Base-by-base conservation (phyloP, 495 filamentous ascomycete genomes). In the Aspergillus indologenus region DNA sequence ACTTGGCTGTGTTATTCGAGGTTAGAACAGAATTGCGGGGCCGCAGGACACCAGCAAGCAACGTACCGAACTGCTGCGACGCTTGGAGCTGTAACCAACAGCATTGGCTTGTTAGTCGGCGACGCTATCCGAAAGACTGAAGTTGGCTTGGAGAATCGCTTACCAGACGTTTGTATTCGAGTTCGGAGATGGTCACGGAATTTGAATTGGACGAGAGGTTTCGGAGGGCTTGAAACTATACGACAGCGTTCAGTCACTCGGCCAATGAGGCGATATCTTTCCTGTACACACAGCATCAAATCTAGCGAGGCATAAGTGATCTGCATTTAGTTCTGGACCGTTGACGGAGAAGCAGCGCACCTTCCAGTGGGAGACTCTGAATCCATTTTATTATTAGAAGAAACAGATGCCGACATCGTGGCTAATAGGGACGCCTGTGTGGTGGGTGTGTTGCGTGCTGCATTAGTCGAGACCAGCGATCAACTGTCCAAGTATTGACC, bases 81-180 rank as follows among this genome's bases (percentile, higher is more conserved):
- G 69, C 72, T 61, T 74, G 75, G 59, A 83, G 68, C 83, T 83
- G 60, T 26, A 45, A 15, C 29, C 14, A 2, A 49, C 54, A 61
- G 57, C 53, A 50, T 31, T 59, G 9, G 26, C 59, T 40, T 61
- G 58, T 70, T 64, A 59, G 50, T 24, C 21, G 46, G 19, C 29
- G 19, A 19, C 22, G 31, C 7, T 17, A 5, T 12, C 24, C n/a
- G n/a, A 15, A n/a, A 17, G 14, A 23, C 23, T 51, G 23, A 51
- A 12, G 29, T 51, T n/a, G n/a, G n/a, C n/a, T n/a, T n/a, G n/a
- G n/a, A 8, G 23, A 8, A 67, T 40, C 12, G 34, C 79, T 70
- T 61, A 85, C 83, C 54, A 85, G 70, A 62, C 70, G 69, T 43
- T 85, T 78, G 69, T 86, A 80, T 65, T 85, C 81, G 18, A 71